A percentile compares a stretch with the other conserved stretches of the same genome.
Evolutionary conservation across 2,329 filamentous ascomycete genomes (phyloP).

Genomic region (Metarhizium album): DNA sequence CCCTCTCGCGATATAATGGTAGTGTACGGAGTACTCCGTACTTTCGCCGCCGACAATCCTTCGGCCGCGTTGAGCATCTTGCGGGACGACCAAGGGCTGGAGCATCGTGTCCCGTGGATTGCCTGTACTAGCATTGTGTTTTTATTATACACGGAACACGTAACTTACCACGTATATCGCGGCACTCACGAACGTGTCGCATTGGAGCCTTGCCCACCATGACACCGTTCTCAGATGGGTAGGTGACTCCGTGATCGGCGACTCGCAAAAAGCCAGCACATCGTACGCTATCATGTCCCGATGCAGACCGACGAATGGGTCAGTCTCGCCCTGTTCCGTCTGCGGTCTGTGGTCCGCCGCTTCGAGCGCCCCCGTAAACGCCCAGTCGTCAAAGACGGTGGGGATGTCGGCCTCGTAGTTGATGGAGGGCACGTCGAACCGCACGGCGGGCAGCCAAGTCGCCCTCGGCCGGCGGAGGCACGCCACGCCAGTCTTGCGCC

Average conservation of each 20-base stretch:
- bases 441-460: not conserved
- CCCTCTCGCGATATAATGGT: too few relatives aligned
- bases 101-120: too few relatives aligned
- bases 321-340: not conserved
- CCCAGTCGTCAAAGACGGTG: slow-evolving; percentile 7
- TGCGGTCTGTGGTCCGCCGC: slow-evolving; percentile 2
- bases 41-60: too few relatives aligned
- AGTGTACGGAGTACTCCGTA: not conserved
- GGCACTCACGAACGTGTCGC: too few relatives aligned
- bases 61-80: not conserved
- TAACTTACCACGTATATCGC: too few relatives aligned
- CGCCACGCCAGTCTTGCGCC: not conserved
- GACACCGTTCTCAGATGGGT: too few relatives aligned
- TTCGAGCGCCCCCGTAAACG: not conserved
- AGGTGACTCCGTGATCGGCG: too few relatives aligned
- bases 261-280: slow-evolving; percentile 4
- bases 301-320: not conserved
- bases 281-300: not conserved
- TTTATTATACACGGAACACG: too few relatives aligned
- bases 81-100: too few relatives aligned
- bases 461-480: not conserved
- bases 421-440: slow-evolving; percentile 7
- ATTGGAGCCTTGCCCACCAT: not conserved
- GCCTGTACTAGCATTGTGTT: too few relatives aligned
- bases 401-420: slow-evolving; percentile 8